Evolutionary conservation across 768 basidiomycete species (phyloP), one percentile per base, ranked within the genome.

Genomic region (Cyathus striatus): DNA sequence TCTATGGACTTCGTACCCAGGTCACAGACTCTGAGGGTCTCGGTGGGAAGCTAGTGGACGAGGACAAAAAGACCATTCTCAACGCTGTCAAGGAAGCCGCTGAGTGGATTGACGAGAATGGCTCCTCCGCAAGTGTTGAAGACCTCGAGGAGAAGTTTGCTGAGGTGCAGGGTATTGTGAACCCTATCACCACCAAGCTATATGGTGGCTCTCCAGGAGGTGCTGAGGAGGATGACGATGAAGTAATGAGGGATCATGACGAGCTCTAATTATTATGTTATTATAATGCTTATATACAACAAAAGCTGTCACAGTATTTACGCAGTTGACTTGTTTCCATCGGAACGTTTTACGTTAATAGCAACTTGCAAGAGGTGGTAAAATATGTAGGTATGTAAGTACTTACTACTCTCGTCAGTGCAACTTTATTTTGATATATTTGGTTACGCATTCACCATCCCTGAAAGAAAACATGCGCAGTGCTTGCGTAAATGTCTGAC

Each of bases 81-180:
- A 76, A 75, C 17, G 72, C 82, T 26, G 70, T 96, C 68, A 94
- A 94, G 73, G 91, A 95, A 52, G 80, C 83, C 42, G 83, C 84
- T 16, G 90, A 90, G 44, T 97, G 93, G 93, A 79, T 95, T 42
- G 94, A 98, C 37, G 81, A 86, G 57, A 78, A 91, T 54, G 86
- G 86, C 16, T 67, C 76, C 27, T 68, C 68, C 6, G 94, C 94
- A 18, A 74, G 75, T 24, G 81, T 83, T 34, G 94, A 95, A 60
- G 91, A 95, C 44, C 69, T 93, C 18, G 93, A 97, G 61, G 94
- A 96, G 74, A 90, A 93, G 73, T 69, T 93, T 53, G 69, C 78
- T 41, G 85, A 87, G 66, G 72, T 90, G 21, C 89, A 90, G 59
- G 66, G 73, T 39, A 65, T 86, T 23, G 83, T 91, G 40, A 77